Conservation (phyloP, 176 grass and related monocot genomes). For the Eleusine indica region DNA sequence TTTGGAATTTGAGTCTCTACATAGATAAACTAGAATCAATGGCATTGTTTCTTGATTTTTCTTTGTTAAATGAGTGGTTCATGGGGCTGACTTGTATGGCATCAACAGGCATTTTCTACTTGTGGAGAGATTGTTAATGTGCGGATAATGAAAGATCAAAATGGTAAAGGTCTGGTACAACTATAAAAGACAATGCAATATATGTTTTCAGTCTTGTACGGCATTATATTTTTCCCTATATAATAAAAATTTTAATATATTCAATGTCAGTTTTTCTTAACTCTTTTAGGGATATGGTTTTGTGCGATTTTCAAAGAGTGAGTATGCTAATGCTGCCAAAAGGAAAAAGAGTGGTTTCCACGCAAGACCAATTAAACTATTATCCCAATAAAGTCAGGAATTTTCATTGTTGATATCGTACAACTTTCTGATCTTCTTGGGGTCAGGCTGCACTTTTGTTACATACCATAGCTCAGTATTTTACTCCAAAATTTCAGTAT, state of each 20-base stretch:
- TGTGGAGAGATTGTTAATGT: constrained; percentile 68
- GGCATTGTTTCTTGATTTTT: too few relatives aligned
- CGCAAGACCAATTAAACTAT: constrained; percentile 46
- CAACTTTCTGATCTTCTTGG: constrained; percentile 38
- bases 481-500: constrained; percentile 80
- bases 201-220: constrained; percentile 22
- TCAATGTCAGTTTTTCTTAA: not conserved
- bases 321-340: constrained; percentile 60
- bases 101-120: constrained; percentile 78
- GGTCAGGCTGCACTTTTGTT: constrained; percentile 93
- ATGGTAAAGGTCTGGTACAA: constrained; percentile 65
- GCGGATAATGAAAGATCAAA: constrained; percentile 72
- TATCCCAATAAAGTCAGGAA: constrained; percentile 1
- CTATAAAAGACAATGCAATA: constrained; percentile 1
- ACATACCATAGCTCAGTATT: constrained; percentile 92
- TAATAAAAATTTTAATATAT: not conserved
- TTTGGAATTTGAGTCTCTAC: constrained; percentile 19
- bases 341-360: constrained; percentile 64
- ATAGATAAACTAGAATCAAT: not conserved
- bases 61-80: too few relatives aligned
- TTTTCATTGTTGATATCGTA: not conserved
- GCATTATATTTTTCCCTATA: not conserved
- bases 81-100: constrained; percentile 21
- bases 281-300: constrained; percentile 79
- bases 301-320: constrained; percentile 67